Conservation (phyloP, 192 early-diverging fungal genomes). For the Obelidium mucronatum region DNA sequence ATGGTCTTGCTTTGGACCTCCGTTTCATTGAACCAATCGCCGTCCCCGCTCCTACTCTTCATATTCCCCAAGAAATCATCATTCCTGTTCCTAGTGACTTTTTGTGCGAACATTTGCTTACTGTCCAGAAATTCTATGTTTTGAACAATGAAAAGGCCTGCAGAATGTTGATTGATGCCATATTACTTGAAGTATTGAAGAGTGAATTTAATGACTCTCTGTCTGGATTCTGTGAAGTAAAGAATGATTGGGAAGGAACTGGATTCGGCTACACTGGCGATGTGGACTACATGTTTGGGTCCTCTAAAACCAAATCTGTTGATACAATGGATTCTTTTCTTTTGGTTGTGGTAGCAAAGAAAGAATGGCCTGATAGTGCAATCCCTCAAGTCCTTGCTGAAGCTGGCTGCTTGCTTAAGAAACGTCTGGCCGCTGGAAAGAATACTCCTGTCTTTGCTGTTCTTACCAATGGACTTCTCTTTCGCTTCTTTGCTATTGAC, state of each 20-base stretch:
- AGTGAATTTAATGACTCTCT: constrained; percentile 10
- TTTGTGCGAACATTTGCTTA: background rate
- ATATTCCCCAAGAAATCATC: too few species aligned
- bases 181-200: constrained; percentile 10
- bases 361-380: constrained; percentile 36
- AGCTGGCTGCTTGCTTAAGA: constrained; percentile 33
- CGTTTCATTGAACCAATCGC: background rate
- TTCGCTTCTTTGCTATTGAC: constrained; percentile 35
- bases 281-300: constrained; percentile 36
- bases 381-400: constrained; percentile 18
- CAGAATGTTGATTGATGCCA: constrained; percentile 32
- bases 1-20: constrained; percentile 27
- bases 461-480: constrained; percentile 32
- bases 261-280: constrained; percentile 32
- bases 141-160: constrained; percentile 35
- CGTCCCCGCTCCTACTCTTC: too few species aligned
- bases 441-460: constrained; percentile 34
- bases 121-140: background rate
- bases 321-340: constrained; percentile 32
- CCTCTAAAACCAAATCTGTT: constrained; percentile 25
- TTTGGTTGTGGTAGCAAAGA: constrained; percentile 31
- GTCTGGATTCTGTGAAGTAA: constrained; percentile 20
- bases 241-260: constrained; percentile 31
- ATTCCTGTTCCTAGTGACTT: background rate
- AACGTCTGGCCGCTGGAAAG: constrained; percentile 27